A percentile compares a stretch with the other conserved stretches of the same genome.
Conservation (phyloP, 257 asterid species). For the Solanum ossicruentum region DNA sequence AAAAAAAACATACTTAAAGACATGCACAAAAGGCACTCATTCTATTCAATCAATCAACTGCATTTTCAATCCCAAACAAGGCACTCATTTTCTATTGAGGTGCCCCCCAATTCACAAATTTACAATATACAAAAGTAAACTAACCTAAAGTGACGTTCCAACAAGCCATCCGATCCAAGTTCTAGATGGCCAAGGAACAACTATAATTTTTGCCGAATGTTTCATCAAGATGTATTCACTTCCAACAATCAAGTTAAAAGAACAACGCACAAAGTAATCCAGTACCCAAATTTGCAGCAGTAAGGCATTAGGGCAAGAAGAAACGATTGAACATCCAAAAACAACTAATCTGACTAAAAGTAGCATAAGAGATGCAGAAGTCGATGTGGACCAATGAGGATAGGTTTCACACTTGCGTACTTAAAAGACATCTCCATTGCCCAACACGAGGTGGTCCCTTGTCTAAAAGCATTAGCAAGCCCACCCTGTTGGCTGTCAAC, state of each 20-base stretch:
- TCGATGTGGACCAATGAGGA: not conserved
- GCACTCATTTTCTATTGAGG: not conserved
- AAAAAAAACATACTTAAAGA: not conserved
- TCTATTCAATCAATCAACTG: not conserved
- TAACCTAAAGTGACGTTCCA: not conserved
- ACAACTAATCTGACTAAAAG: not conserved
- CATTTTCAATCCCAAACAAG: not conserved
- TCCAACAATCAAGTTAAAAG: slow-evolving; percentile 1
- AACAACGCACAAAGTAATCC: slow-evolving; percentile 14
- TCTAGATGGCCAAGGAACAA: not conserved
- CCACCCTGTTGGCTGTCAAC: slow-evolving; percentile 46
- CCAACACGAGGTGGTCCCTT: slow-evolving; percentile 58
- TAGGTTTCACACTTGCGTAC: slow-evolving; percentile 20
- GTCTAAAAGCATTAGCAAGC: slow-evolving; percentile 66
- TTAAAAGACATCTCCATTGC: slow-evolving; percentile 49
- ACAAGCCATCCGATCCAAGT: not conserved
- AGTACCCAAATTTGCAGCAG: slow-evolving; percentile 13
- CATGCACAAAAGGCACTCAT: not conserved
- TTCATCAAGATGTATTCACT: not conserved
- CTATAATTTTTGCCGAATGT: not conserved
- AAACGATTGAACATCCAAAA: not conserved
- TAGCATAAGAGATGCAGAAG: slow-evolving; percentile 7
- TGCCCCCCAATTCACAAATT: not conserved
- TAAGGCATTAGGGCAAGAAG: slow-evolving; percentile 3
- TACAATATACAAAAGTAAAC: not conserved